Conservation (phyloP, 768 basidiomycete species). For the Termitomyces eurrhizus region DNA sequence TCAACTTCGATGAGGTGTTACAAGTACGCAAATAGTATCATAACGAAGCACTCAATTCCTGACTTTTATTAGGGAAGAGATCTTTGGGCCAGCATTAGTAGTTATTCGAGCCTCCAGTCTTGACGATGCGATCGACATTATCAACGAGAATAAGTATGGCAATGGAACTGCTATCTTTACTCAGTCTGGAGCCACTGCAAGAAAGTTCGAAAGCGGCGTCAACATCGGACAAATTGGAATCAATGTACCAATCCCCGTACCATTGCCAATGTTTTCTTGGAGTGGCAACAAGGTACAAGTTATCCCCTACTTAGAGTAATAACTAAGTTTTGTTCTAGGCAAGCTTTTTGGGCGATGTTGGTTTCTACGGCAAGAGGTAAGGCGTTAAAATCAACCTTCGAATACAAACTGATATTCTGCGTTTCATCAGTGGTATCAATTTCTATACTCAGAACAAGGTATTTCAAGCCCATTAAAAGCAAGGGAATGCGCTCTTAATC, state of each 20-base stretch:
- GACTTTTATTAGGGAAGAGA: slow-evolving; percentile 65
- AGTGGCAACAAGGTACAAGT: slow-evolving; percentile 78
- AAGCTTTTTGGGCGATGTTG: slow-evolving; percentile 80
- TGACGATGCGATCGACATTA: slow-evolving; percentile 85
- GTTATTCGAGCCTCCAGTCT: slow-evolving; percentile 77
- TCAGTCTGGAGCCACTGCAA: slow-evolving; percentile 90
- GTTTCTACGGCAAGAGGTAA: slow-evolving; percentile 88
- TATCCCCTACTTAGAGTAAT: background rate
- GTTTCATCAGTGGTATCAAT: slow-evolving; percentile 65
- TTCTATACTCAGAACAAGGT: slow-evolving; percentile 98
- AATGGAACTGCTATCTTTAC: slow-evolving; percentile 97
- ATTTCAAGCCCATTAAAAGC: slow-evolving; percentile 1
- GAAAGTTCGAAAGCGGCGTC: slow-evolving; percentile 85
- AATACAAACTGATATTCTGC: background rate
- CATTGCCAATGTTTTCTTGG: slow-evolving; percentile 92
- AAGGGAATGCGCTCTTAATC: slow-evolving; percentile 1
- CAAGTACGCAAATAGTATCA: slow-evolving; percentile 46
- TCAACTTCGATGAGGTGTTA: slow-evolving; percentile 85
- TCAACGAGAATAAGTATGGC: slow-evolving; percentile 89
- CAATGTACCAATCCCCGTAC: slow-evolving; percentile 92
- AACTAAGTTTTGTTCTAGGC: slow-evolving; percentile 31
- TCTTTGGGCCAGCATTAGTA: slow-evolving; percentile 89
- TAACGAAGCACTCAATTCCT: background rate
- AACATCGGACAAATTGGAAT: slow-evolving; percentile 93
- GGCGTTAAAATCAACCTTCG: slow-evolving; percentile 13